phyloP scores from a whole-genome alignment of 2,329 filamentous ascomycete genomes.

The Botrytis galanthina region DNA sequence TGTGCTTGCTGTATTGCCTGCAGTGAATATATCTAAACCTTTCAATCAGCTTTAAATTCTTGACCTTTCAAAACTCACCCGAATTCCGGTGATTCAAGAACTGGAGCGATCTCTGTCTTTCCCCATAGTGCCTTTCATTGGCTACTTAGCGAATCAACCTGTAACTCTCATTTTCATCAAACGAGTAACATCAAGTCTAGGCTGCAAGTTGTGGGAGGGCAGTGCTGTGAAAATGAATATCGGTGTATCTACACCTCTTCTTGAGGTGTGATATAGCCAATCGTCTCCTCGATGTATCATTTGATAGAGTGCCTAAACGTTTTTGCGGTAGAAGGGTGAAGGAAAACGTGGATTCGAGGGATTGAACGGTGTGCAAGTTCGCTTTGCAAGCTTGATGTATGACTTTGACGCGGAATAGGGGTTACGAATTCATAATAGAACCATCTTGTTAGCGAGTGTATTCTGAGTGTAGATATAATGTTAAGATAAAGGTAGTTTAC shows the following conservation, averaged over 20 bases:
- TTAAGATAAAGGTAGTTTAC: conserved; percentile 50
- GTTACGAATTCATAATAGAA: fast-evolving
- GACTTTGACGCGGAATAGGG: fast-evolving
- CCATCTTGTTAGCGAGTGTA: neutral
- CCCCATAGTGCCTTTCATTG: too few relatives aligned
- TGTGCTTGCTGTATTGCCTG: neutral
- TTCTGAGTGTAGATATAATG: conserved; percentile 53
- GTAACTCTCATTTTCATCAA: too few relatives aligned
- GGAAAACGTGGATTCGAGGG: conserved; percentile 49
- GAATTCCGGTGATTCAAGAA: too few relatives aligned
- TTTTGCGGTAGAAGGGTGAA: too few relatives aligned
- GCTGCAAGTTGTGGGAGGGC: too few relatives aligned
- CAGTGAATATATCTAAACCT: neutral
- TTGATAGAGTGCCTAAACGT: too few relatives aligned
- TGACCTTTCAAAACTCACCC: neutral
- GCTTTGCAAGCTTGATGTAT: conserved; percentile 39
- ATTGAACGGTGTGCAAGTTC: conserved; percentile 56
- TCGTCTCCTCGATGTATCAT: too few relatives aligned
- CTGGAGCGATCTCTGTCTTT: too few relatives aligned
- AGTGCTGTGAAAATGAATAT: conserved; percentile 41
- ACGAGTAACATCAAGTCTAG: too few relatives aligned
- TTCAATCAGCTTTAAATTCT: neutral
- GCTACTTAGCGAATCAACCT: too few relatives aligned
- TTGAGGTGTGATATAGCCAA: conserved; percentile 29
- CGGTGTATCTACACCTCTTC: conserved; percentile 51